Conservation (phyloP, 768 basidiomycete genomes). For the Cubamyces lactineus region DNA sequence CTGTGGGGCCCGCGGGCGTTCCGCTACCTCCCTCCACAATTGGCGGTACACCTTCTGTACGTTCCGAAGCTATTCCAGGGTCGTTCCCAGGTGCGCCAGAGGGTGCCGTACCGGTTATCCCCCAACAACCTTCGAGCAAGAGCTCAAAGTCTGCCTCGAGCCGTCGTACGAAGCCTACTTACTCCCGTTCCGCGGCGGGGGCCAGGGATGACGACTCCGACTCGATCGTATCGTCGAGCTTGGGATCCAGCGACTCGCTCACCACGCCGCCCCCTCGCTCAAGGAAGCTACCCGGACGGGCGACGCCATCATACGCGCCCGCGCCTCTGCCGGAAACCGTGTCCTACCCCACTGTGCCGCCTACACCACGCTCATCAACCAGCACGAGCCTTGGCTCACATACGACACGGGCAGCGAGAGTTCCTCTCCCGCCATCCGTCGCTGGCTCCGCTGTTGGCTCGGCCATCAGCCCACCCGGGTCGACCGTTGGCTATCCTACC, state of each 20-base stretch:
- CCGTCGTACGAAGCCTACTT: constrained; percentile 7
- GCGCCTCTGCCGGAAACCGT: constrained; percentile 31
- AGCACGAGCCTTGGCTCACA: constrained; percentile 22
- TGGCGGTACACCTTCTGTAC: constrained; percentile 23
- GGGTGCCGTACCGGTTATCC: constrained; percentile 15
- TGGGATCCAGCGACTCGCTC: constrained; percentile 41
- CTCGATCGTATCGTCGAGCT: constrained; percentile 29
- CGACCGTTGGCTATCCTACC: constrained; percentile 16
- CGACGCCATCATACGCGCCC: constrained; percentile 27
- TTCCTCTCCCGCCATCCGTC: constrained; percentile 29
- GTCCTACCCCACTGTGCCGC: constrained; percentile 26
- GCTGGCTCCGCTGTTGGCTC: constrained; percentile 17
- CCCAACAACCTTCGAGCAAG: constrained; percentile 13
- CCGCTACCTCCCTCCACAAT: constrained; percentile 18
- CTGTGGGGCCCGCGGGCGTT: constrained; percentile 13
- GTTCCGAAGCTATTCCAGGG: constrained; percentile 24
- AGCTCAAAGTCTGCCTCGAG: constrained; percentile 16
- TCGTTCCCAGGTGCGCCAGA: constrained; percentile 23
- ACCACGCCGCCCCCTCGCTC: constrained; percentile 37
- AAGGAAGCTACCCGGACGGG: constrained; percentile 17
- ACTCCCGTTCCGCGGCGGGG: constrained; percentile 8
- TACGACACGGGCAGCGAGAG: constrained; percentile 24
- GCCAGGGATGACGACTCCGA: constrained; percentile 31
- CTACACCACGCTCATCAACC: constrained; percentile 20
- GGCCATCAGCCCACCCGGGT: constrained; percentile 15